Evolutionary conservation across 2,329 filamentous ascomycete species (phyloP).

Genomic region (Tolypocladium tropicale): DNA sequence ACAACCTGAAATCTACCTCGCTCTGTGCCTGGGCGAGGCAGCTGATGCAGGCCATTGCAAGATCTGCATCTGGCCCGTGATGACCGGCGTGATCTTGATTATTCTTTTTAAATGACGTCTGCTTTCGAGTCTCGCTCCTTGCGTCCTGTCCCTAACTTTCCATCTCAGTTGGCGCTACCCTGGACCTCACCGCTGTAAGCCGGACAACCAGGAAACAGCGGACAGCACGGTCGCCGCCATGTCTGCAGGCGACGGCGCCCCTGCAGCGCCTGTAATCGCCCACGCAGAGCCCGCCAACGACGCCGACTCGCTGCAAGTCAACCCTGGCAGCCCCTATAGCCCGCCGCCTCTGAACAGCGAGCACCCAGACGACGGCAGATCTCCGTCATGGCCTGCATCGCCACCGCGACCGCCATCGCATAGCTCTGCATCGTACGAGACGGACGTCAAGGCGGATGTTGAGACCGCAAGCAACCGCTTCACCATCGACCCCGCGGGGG

Average conservation of each 20-base stretch:
- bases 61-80: background rate
- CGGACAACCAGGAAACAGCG: background rate
- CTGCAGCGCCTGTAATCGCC: conserved; percentile 1
- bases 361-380: background rate
- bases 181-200: background rate
- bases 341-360: conserved; percentile 7
- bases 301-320: conserved; percentile 15
- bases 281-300: conserved; percentile 9
- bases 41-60: background rate
- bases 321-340: conserved; percentile 14
- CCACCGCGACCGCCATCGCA: too few species aligned
- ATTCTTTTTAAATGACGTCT: background rate
- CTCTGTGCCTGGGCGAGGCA: background rate
- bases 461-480: conserved; percentile 12
- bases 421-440: conserved; percentile 5
- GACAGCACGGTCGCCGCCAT: conserved; percentile 2
- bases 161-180: background rate
- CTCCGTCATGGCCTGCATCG: background rate
- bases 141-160: too few species aligned
- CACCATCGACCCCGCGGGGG: conserved; percentile 22
- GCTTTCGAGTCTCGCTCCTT: background rate
- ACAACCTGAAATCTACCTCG: background rate
- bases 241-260: conserved; percentile 6
- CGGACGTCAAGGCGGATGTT: conserved; percentile 2
- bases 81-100: background rate